Base-by-base conservation (phyloP, 768 basidiomycete genomes). In the Paxillus ammoniavirescens region DNA sequence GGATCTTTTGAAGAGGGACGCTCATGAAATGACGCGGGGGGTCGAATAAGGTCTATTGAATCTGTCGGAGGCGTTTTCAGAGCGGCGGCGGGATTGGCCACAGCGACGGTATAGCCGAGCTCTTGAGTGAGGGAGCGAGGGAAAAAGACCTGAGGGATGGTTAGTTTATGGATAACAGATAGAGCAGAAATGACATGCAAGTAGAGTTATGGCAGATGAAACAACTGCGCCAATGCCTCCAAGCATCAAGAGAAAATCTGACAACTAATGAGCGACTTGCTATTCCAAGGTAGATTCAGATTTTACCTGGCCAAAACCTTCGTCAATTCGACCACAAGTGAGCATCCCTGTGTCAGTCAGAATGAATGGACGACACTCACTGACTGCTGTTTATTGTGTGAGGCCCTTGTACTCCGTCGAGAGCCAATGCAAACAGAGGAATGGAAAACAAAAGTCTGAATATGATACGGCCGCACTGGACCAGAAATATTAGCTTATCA, bases 121-220 rank as follows among this genome's bases (percentile, higher is more conserved):
- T 89, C 87, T 26, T 73, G 75, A 4, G 80, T 79, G 50, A 88
- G 75, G 3, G 87, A 87, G 42, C 87, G 86, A 35, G 89, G 89
- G 73, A 90, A 90, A 72, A 90, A 90, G 41, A 90, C 79, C 87
- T 89, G 35, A 6, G 28, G 30, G 36, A 41, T 7, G 47, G 23
- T 30, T 18, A 18, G 35, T 42, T n/a, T 28, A 35, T 6, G 33
- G 42, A 35, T 9, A 14, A 30, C 50, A 28, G 21, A 46, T 30
- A 45, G 42, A 21, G 38, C n/a, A 26, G 21, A 23, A 17, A 45
- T 14, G 45, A 69, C 83, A 63, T 62, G 90, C 90, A 31, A 92
- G 75, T 31, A 93, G 76, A 4, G 91, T 93, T 21, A 92, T 87
- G 15, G 83, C 82, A 23, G 90, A 90, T 4, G 90, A 92, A 18